A percentile compares a stretch with the other conserved stretches of the same genome.
These are phyloP conservation scores for Staphylotrichum tortipilum DNA, from an alignment of 495 filamentous ascomycete genomes.

Conservation along the genomic window DNA sequence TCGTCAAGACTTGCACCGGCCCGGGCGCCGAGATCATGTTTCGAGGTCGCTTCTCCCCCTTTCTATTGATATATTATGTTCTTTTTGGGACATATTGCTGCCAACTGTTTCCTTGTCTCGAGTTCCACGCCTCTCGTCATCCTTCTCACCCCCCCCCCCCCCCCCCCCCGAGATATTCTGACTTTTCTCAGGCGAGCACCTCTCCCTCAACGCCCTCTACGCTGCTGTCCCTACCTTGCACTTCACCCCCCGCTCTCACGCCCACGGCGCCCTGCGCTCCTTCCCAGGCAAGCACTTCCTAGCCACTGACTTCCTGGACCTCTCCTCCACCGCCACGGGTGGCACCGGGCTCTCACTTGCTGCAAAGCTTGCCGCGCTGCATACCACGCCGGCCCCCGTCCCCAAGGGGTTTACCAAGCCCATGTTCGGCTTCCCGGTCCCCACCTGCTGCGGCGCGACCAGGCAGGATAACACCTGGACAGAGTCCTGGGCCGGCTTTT, in stretches of 20 bases:
- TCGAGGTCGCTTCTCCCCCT: conserved; percentile 31
- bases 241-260: conserved; percentile 67
- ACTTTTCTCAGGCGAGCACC: conserved; percentile 57
- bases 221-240: conserved; percentile 61
- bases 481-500: conserved; percentile 74
- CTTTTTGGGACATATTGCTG: too few species aligned
- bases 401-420: conserved; percentile 50
- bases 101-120: too few species aligned
- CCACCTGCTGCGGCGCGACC: conserved; percentile 79
- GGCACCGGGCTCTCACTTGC: conserved; percentile 51
- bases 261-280: conserved; percentile 54
- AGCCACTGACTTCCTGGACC: conserved; percentile 71
- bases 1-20: conserved; percentile 70
- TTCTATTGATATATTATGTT: too few species aligned
- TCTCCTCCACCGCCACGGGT: conserved; percentile 32
- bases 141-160: conserved; percentile 4
- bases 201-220: conserved; percentile 74
- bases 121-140: too few species aligned
- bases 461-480: conserved; percentile 65
- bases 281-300: conserved; percentile 54
- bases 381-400: conserved; percentile 63
- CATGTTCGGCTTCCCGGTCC: conserved; percentile 71
- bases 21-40: conserved; percentile 68
- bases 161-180: too few species aligned
- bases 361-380: conserved; percentile 66